Evolutionary conservation across 75 land plant species (phyloP).

Genomic region (Larix kaempferi): DNA sequence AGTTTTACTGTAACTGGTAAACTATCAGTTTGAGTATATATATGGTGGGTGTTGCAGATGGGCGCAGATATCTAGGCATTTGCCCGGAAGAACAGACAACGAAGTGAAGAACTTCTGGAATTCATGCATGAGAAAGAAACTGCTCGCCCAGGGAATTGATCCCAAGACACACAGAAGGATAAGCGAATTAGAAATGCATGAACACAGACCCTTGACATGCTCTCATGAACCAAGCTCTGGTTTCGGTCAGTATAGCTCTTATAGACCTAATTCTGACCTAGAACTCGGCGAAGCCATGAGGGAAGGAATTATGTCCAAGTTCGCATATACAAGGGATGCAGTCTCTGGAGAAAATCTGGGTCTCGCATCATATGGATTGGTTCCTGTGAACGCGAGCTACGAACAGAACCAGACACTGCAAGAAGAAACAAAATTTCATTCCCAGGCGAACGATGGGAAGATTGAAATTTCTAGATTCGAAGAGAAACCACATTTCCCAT

Average conservation of each 20-base stretch:
- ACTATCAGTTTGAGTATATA: too few species aligned
- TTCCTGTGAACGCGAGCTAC: background rate
- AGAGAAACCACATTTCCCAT: background rate
- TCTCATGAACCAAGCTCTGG: background rate
- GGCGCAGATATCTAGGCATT: slow-evolving; percentile 64
- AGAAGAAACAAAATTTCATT: background rate
- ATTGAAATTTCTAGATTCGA: background rate
- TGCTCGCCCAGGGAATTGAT: slow-evolving; percentile 45
- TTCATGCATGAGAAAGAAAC: slow-evolving; percentile 62
- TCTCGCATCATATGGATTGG: background rate
- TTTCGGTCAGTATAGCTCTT: too few species aligned
- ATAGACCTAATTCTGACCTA: background rate
- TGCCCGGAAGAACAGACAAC: slow-evolving; percentile 72
- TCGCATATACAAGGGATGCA: background rate
- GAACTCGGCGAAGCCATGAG: too few species aligned
- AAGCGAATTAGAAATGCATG: background rate
- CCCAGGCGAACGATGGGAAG: background rate
- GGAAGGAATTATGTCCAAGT: background rate
- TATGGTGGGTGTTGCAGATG: slow-evolving; percentile 24
- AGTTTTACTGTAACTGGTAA: too few species aligned
- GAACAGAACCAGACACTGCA: background rate
- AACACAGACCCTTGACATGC: background rate
- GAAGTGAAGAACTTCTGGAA: slow-evolving; percentile 74
- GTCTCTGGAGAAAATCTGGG: background rate
- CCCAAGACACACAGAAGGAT: slow-evolving; percentile 36